Evolutionary conservation across 176 grass and related monocot species (phyloP).

Genomic region (Guadua angustifolia): DNA sequence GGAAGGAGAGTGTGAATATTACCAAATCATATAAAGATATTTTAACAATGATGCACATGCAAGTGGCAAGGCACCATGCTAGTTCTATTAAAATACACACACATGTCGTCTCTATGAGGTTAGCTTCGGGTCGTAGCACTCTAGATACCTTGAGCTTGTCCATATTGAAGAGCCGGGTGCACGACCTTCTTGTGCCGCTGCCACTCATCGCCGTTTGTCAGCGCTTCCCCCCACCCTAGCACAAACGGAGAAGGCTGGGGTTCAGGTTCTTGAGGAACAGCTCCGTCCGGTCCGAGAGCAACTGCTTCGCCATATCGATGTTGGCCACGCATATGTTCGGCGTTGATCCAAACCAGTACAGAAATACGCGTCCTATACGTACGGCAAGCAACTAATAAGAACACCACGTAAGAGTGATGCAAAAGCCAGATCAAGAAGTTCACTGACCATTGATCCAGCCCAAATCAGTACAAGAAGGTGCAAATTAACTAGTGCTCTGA

Average conservation of each 20-base stretch:
- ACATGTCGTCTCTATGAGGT: neutral
- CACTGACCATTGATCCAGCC: too few species aligned
- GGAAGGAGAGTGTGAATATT: too few species aligned
- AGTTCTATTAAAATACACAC: neutral
- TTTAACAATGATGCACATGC: too few species aligned
- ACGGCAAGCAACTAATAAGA: too few species aligned
- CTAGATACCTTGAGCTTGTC: constrained; percentile 66
- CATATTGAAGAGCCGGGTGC: constrained; percentile 66
- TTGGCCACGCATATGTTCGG: constrained; percentile 47
- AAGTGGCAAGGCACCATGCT: too few species aligned
- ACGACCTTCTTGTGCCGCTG: constrained; percentile 58
- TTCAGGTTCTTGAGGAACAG: constrained; percentile 45
- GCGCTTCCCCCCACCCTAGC: constrained; percentile 54
- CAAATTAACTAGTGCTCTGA: neutral
- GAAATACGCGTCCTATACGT: constrained; percentile 48
- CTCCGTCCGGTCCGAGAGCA: constrained; percentile 56
- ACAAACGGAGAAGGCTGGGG: constrained; percentile 21
- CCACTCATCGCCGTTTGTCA: constrained; percentile 59
- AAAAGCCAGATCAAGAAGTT: neutral
- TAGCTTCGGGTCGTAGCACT: neutral
- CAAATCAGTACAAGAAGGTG: neutral
- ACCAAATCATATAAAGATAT: too few species aligned
- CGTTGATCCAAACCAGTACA: constrained; percentile 60
- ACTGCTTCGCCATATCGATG: constrained; percentile 34
- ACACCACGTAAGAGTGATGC: neutral